phyloP scores from a whole-genome alignment of 768 basidiomycete genomes.

The Termitomyces sp. region DNA sequence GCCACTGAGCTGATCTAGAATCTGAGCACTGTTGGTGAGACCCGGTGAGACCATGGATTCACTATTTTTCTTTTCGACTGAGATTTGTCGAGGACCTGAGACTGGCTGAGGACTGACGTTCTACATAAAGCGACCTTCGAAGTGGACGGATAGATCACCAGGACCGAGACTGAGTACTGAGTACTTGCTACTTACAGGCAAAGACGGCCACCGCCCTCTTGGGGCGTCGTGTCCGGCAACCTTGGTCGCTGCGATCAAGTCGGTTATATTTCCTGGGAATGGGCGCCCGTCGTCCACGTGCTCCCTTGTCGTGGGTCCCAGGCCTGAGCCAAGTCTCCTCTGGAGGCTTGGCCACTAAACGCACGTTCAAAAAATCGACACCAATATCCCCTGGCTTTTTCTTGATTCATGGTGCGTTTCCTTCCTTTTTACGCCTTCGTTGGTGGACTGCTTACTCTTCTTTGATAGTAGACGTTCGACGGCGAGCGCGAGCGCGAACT shows the following conservation, averaged over 20 bases:
- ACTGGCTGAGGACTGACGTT: not conserved
- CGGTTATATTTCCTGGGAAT: not conserved
- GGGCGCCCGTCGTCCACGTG: slow-evolving; percentile 13
- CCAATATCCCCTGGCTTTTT: not conserved
- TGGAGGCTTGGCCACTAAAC: slow-evolving; percentile 11
- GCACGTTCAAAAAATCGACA: slow-evolving; percentile 9
- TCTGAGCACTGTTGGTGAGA: not conserved
- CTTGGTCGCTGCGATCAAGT: too few species aligned
- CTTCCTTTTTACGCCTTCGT: not conserved
- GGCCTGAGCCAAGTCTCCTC: slow-evolving; percentile 10
- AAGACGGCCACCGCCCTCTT: too few species aligned
- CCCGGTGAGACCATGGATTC: not conserved
- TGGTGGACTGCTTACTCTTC: not conserved
- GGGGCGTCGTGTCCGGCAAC: too few species aligned
- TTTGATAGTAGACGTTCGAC: not conserved
- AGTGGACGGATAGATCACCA: not conserved
- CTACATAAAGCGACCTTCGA: not conserved
- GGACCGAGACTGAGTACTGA: not conserved
- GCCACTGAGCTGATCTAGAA: too few species aligned
- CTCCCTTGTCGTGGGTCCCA: slow-evolving; percentile 19
- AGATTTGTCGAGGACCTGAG: not conserved
- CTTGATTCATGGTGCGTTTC: not conserved
- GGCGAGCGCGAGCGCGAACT: not conserved
- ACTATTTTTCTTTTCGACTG: not conserved
- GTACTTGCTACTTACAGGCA: too few species aligned